Base-by-base conservation (phyloP, 192 early-diverging fungal species). In the Coemansia sp. region DNA sequence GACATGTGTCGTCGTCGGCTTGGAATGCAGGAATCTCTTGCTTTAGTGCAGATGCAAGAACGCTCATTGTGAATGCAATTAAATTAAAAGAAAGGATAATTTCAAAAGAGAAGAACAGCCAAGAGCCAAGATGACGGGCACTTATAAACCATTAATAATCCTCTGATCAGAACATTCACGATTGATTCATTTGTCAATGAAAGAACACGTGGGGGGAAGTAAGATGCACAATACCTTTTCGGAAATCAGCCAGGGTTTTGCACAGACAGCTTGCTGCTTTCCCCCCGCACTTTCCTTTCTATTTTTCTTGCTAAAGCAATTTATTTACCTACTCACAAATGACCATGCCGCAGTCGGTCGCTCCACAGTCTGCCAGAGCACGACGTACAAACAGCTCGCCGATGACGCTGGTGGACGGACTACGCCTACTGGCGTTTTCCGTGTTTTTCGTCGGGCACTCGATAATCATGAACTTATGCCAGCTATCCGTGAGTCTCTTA, bases 1-100 rank as follows among this genome's bases (percentile, higher is more conserved):
- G 92, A 44, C 92, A 94, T 0, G 68, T 32, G 59, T 80, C 84
- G 34, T 82, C 75, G 6, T 72, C 64, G 55, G 50, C 64, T 31
- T 67, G 53, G 62, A 53, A 79, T 11, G 73, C 69, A 11, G 78
- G 75, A 32, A 86, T 77, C 17, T 70, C 75, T 38, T 75, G 79
- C 25, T 61, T 65, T 8, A 58, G 14, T 5, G 82, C 76, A 0
- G 82, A 72, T 25, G 69, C 65, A 53, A 83, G 70, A 19, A 78
- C 64, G 37, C 76, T 77, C 80, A 83, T 83, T 42, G 37, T 27
- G 51, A 25, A 46, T 48, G 31, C 12, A 42, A 55, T 29, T 19
- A 21, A 42, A 42, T 4, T 42, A 61, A 61, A 60, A 46, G 34
- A n/a, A 29, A 32, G 0, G 4, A 34, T 17, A 59, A 36, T 25